A percentile compares a stretch with the other conserved stretches of the same genome.
Conservation (phyloP, 2,329 filamentous ascomycete genomes). For the Diaporthe helianthi region DNA sequence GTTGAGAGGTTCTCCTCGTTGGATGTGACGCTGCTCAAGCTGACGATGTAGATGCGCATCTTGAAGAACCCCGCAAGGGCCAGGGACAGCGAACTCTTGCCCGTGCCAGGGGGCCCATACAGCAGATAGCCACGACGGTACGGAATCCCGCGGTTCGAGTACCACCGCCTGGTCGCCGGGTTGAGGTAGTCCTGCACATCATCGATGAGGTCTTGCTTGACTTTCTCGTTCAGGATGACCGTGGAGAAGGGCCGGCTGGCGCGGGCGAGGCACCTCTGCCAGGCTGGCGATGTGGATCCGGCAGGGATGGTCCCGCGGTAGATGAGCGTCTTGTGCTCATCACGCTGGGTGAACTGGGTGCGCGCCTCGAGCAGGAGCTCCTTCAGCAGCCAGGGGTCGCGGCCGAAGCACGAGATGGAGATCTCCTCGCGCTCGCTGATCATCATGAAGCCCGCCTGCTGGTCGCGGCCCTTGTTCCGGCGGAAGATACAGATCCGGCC, state of each 20-base stretch:
- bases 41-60: constrained; percentile 76
- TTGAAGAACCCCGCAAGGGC: constrained; percentile 74
- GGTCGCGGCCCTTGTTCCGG: constrained; percentile 56
- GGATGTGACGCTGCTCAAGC: constrained; percentile 66
- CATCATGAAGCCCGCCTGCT: constrained; percentile 45
- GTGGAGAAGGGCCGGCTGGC: constrained; percentile 68
- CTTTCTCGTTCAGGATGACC: constrained; percentile 67
- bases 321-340: constrained; percentile 69
- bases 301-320: constrained; percentile 62
- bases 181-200: constrained; percentile 70
- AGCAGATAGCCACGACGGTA: constrained; percentile 86
- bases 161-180: constrained; percentile 75
- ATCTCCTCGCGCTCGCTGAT: constrained; percentile 65
- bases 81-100: constrained; percentile 76
- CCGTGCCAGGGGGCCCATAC: constrained; percentile 80
- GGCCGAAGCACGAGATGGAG: constrained; percentile 66
- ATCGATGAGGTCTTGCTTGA: constrained; percentile 65
- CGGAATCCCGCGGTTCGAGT: constrained; percentile 82
- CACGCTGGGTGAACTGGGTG: constrained; percentile 60
- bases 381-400: constrained; percentile 66
- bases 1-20: constrained; percentile 70
- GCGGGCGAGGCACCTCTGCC: constrained; percentile 69
- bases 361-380: constrained; percentile 67
- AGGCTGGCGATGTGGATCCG: constrained; percentile 53
- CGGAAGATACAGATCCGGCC: constrained; percentile 64